Evolutionary conservation across 176 grass and related monocot species (phyloP), one percentile per base, ranked within the genome.

Genomic region (Miscanthus lutarioriparius): DNA sequence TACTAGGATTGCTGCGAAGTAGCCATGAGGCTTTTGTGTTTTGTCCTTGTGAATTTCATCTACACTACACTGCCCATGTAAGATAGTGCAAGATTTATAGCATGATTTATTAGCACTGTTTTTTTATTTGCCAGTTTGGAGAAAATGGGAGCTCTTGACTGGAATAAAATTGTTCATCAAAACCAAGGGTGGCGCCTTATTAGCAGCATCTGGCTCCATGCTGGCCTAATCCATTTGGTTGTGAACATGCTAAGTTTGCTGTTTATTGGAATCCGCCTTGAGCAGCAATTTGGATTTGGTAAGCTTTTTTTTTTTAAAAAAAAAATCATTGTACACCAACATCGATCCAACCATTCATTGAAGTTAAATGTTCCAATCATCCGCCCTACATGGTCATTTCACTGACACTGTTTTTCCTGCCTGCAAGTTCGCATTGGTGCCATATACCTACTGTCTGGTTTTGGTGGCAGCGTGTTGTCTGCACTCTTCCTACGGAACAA

Each of bases 281-380:
- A 98, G 68, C 93, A 98, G 72, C 96, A 98, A 76, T 98, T 98
- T 65, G 93, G 96, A 22, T 98, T 98, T 26, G 77, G 96, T 98
- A 91, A 95, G 85, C n/a, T 89, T 14, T 14, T 20, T 0, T 1
- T 74, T 28, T 51, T 3, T 3, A 35, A 37, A 35, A 14, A 14
- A 48, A 48, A 15, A 5, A 16, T 40, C 11, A 20, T 32, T 39
- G 7, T 78, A 72, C 41, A 56, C 20, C 8, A 70, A 12, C 43
- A 23, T 72, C 35, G 45, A 54, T 67, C 1, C 5, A 19, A 27
- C n/a, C 4, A 32, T 28, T 39, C 10, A 65, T 49, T 59, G 3
- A 19, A 67, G 27, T 49, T 47, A 22, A 41, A 81, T 27, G 12
- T 73, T 49, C 26, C 0, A 1, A n/a, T 38, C 19, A 26, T 51